Percentiles rank a stretch among this genome's conserved stretches.
These are phyloP conservation scores for Malassezia vespertilionis DNA, from an alignment of 1,284 basidiomycete species.

Conservation along the genomic window DNA sequence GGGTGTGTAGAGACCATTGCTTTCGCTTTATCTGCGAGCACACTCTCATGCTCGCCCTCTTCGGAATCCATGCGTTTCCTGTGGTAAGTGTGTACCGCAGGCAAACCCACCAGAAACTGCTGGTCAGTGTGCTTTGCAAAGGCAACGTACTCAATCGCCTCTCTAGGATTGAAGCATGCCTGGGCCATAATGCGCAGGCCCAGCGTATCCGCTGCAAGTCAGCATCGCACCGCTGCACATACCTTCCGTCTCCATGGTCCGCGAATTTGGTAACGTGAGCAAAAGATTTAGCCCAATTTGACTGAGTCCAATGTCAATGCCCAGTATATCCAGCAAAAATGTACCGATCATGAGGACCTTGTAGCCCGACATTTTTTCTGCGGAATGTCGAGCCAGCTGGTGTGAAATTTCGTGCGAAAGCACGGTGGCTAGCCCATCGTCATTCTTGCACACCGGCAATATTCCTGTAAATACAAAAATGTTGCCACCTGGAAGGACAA, in stretches of 20 bases:
- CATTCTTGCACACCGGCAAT: conserved; percentile 64
- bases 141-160: conserved; percentile 49
- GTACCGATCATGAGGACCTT: conserved; percentile 29
- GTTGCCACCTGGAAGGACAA: conserved; percentile 62
- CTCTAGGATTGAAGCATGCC: conserved; percentile 70
- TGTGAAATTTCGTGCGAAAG: conserved; percentile 78
- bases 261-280: conserved; percentile 67
- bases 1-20: conserved; percentile 34
- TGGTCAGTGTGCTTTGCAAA: not conserved
- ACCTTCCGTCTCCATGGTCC: conserved; percentile 65
- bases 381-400: conserved; percentile 49
- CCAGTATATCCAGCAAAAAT: conserved; percentile 26
- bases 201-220: conserved; percentile 57
- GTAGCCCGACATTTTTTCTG: conserved; percentile 41
- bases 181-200: conserved; percentile 44
- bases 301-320: conserved; percentile 29
- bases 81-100: not conserved
- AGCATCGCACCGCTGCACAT: conserved; percentile 59
- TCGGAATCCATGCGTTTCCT: conserved; percentile 30
- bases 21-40: conserved; percentile 18
- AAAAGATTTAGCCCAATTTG: conserved; percentile 53
- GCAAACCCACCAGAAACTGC: conserved; percentile 1
- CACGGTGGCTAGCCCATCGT: conserved; percentile 73
- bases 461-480: conserved; percentile 82
- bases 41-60: conserved; percentile 16